Evolutionary conservation across 108 stramenopile species (phyloP), one percentile per base, ranked within the genome.

Genomic region (Nitzschia sp.): DNA sequence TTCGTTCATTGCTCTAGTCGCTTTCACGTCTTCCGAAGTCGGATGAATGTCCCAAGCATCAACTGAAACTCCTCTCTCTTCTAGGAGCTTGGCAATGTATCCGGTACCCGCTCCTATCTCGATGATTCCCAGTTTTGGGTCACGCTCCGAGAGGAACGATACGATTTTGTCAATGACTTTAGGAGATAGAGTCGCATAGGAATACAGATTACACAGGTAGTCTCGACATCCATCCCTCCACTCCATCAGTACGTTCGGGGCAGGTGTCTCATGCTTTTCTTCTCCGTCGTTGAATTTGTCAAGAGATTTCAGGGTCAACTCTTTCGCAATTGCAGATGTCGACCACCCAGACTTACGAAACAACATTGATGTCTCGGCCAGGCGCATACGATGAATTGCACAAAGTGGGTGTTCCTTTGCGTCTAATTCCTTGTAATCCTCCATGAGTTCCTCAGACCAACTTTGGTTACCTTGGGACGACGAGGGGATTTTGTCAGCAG

Each of bases 161-260:
- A 34, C 17, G 0, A 83, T 42, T 2, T 38, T 18, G 26, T 19
- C 34, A 13, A 78, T 23, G 2, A 30, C 54, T n/a, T 47, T 11
- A 1, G 65, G 48, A n/a, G 74, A 30, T 11, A 87, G 11, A 4
- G 86, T 82, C 19, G 86, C 86, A 48, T 87, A 87, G 23, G 75
- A 75, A 65, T 82, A 87, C 2, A 87, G 47, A 54, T 87, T 74
- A 49, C 83, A 84, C 0, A 84, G 61, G 42, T 80, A 68, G 64
- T 87, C 86, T 15, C 86, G 81, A 66, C 81, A 82, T 27, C 77
- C 80, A 70, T 87, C 83, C 68, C 86, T 60, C 86, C 86, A 87
- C 53, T 82, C 73, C 60, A 34, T 38, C 4, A 84, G 38, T 18
- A 84, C 24, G 1, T 23, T 15, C 4, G 83, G 83, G 8, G 83